phyloP scores from a whole-genome alignment of 2,329 filamentous ascomycete species.

The Microdochium nivale region DNA sequence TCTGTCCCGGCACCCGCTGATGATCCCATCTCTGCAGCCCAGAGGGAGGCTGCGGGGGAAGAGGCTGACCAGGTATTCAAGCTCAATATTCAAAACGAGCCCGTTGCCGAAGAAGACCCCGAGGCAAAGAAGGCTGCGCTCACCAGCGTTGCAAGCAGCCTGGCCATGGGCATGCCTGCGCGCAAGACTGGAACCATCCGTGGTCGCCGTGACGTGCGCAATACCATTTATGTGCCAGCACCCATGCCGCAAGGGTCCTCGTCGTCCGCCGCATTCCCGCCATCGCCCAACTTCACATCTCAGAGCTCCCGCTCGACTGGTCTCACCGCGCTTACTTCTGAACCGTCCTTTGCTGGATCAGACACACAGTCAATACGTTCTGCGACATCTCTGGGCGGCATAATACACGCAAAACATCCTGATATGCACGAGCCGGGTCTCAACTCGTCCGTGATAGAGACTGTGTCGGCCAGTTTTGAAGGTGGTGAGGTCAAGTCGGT shows the following conservation, averaged over 20 bases:
- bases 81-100: constrained; percentile 70
- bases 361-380: constrained; percentile 92
- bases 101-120: constrained; percentile 69
- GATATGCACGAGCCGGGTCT: constrained; percentile 74
- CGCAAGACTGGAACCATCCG: constrained; percentile 70
- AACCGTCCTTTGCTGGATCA: constrained; percentile 53
- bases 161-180: constrained; percentile 54
- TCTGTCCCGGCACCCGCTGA: constrained; percentile 58
- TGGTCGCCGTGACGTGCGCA: constrained; percentile 83
- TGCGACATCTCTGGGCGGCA: constrained; percentile 65
- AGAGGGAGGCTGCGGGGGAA: constrained; percentile 55
- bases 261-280: constrained; percentile 22
- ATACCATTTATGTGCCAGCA: constrained; percentile 73
- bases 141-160: constrained; percentile 65
- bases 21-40: constrained; percentile 62
- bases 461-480: constrained; percentile 77
- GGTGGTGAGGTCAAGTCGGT: constrained; percentile 62
- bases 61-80: constrained; percentile 64
- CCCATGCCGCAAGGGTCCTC: constrained; percentile 19
- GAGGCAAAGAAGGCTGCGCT: constrained; percentile 66
- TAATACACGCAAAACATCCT: constrained; percentile 67
- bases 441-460: constrained; percentile 85
- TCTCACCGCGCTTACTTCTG: constrained; percentile 50
- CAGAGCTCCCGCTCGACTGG: constrained; percentile 34
- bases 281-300: constrained; percentile 27